Evolutionary conservation across 1,139 yeast species (phyloP).

Genomic region (Yamadazyma membranifaciens): DNA sequence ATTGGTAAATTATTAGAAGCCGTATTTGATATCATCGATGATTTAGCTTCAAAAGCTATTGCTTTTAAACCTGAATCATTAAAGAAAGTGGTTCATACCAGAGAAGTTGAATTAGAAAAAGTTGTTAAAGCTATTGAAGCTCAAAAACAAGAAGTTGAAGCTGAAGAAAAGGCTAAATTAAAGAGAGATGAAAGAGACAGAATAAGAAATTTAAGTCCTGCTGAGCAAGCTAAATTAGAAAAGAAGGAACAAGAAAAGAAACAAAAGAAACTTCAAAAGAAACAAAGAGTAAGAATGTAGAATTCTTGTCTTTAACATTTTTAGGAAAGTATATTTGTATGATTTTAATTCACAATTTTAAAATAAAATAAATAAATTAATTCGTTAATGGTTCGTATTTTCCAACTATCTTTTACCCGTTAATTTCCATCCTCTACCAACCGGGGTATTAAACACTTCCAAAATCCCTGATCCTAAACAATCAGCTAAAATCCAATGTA

Average conservation of each 20-base stretch:
- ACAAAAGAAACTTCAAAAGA: slow-evolving; percentile 42
- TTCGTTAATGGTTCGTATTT: background rate
- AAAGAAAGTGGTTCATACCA: slow-evolving; percentile 69
- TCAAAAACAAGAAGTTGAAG: slow-evolving; percentile 63
- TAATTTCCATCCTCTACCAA: slow-evolving; percentile 67
- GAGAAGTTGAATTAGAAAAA: slow-evolving; percentile 69
- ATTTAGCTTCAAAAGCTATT: slow-evolving; percentile 43
- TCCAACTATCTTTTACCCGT: slow-evolving; percentile 42
- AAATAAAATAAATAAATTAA: too few relatives aligned
- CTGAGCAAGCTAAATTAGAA: slow-evolving; percentile 72
- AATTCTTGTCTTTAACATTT: too few relatives aligned
- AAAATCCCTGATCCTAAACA: slow-evolving; percentile 67
- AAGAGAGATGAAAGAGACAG: slow-evolving; percentile 60
- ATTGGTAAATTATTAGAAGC: slow-evolving; percentile 50
- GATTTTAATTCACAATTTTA: background rate
- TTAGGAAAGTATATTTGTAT: background rate
- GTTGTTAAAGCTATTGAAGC: slow-evolving; percentile 59
- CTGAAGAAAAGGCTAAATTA: slow-evolving; percentile 66
- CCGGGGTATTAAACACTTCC: slow-evolving; percentile 68
- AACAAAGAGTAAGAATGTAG: slow-evolving; percentile 41
- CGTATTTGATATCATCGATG: slow-evolving; percentile 54
- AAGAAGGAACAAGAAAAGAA: slow-evolving; percentile 54
- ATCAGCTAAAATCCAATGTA: slow-evolving; percentile 65
- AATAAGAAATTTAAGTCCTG: slow-evolving; percentile 58
- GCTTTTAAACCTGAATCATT: slow-evolving; percentile 65